These are phyloP conservation scores for Daldinia caldariorum DNA, from an alignment of 495 filamentous ascomycete genomes.

Conservation along the genomic window DNA sequence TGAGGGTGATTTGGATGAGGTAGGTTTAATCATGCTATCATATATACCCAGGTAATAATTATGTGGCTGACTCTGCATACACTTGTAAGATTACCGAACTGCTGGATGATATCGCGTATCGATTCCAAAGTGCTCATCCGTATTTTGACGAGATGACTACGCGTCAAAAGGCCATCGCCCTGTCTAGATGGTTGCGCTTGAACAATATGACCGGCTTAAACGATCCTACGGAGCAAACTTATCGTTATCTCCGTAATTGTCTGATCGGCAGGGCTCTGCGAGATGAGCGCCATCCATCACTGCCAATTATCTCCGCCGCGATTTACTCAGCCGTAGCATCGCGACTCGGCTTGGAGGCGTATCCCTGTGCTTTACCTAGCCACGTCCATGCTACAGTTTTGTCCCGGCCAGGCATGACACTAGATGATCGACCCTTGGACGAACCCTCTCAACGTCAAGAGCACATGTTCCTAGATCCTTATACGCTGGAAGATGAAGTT, in stretches of 20 bases:
- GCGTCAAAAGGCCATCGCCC: conserved; percentile 70
- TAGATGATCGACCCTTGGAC: conserved; percentile 63
- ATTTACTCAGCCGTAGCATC: conserved; percentile 58
- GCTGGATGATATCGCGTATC: conserved; percentile 70
- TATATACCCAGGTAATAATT: neutral
- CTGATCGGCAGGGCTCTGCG: conserved; percentile 83
- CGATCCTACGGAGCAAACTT: conserved; percentile 62
- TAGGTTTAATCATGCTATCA: conserved; percentile 48
- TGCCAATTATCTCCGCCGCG: conserved; percentile 80
- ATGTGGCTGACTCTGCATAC: conserved; percentile 11
- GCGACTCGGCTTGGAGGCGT: conserved; percentile 73
- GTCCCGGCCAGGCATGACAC: conserved; percentile 65
- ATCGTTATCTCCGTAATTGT: conserved; percentile 83
- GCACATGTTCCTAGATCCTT: conserved; percentile 87
- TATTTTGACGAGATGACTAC: conserved; percentile 62
- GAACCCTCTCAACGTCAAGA: conserved; percentile 48
- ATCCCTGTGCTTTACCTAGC: conserved; percentile 78
- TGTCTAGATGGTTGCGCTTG: conserved; percentile 71
- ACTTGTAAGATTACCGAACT: conserved; percentile 62
- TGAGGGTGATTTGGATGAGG: conserved; percentile 77
- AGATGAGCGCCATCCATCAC: conserved; percentile 71
- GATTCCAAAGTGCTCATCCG: conserved; percentile 61
- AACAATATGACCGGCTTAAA: conserved; percentile 76
- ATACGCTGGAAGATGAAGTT: conserved; percentile 73
- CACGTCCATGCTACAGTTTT: conserved; percentile 81